These are phyloP conservation scores for Aspergillus bombycis DNA, from an alignment of 2,329 filamentous ascomycete genomes.

Conservation along the genomic window DNA sequence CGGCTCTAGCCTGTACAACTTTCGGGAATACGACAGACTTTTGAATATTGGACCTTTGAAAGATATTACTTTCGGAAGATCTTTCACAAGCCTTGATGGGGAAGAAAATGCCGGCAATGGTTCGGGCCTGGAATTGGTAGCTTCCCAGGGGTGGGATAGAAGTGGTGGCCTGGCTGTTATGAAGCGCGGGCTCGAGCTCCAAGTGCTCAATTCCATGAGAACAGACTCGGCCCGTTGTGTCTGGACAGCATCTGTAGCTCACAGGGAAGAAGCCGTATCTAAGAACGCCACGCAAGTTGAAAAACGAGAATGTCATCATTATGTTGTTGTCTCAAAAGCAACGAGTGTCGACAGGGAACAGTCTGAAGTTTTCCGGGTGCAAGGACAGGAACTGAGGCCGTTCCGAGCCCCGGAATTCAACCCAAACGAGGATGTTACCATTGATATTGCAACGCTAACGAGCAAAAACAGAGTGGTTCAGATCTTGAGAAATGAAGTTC, in stretches of 20 bases:
- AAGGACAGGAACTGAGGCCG: slow-evolving; percentile 73
- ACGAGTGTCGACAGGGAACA: slow-evolving; percentile 70
- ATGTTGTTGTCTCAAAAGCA: slow-evolving; percentile 77
- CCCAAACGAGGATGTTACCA: slow-evolving; percentile 79
- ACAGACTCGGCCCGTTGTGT: slow-evolving; percentile 74
- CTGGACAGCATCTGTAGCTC: slow-evolving; percentile 71
- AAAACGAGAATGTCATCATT: slow-evolving; percentile 67
- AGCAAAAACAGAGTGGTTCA: slow-evolving; percentile 81
- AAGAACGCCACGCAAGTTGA: slow-evolving; percentile 49
- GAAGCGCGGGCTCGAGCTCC: slow-evolving; percentile 76
- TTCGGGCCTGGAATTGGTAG: slow-evolving; percentile 54
- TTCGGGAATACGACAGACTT: slow-evolving; percentile 76
- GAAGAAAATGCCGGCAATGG: slow-evolving; percentile 49
- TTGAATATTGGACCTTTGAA: slow-evolving; percentile 78
- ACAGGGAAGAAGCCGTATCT: slow-evolving; percentile 52
- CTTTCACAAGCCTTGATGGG: slow-evolving; percentile 49
- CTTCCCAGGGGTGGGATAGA: slow-evolving; percentile 59
- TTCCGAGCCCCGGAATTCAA: slow-evolving; percentile 89
- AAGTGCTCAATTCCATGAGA: slow-evolving; percentile 68
- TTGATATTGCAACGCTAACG: slow-evolving; percentile 84
- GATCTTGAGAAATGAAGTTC: slow-evolving; percentile 80
- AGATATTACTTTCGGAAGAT: slow-evolving; percentile 70
- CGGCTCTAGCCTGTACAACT: slow-evolving; percentile 62
- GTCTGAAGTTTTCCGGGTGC: slow-evolving; percentile 76
- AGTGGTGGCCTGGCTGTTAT: slow-evolving; percentile 73